These are phyloP conservation scores for Chaetomium cochliodes DNA, from an alignment of 495 filamentous ascomycete species.

Conservation along the genomic window DNA sequence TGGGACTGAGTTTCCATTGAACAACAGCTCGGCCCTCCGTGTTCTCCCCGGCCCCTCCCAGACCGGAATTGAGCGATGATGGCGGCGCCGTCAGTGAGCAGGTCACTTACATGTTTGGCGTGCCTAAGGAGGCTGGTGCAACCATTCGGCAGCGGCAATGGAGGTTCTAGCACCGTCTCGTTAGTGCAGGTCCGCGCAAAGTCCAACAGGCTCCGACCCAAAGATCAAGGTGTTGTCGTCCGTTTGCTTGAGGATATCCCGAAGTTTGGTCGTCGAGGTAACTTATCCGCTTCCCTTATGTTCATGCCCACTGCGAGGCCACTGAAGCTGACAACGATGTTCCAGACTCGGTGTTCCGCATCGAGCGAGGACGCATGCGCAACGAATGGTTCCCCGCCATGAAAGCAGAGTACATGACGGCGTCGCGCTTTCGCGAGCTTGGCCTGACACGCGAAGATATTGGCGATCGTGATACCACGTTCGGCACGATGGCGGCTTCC, in stretches of 20 bases:
- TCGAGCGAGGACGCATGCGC: slow-evolving; percentile 49
- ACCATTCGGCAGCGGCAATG: slow-evolving; percentile 23
- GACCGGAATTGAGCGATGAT: slow-evolving; percentile 6
- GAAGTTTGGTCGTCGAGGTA: slow-evolving; percentile 60
- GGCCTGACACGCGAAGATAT: slow-evolving; percentile 42
- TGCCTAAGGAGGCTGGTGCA: slow-evolving; percentile 33
- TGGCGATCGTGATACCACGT: slow-evolving; percentile 44
- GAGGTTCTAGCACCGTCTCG: slow-evolving; percentile 12
- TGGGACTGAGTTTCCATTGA: not conserved
- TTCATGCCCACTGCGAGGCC: not conserved
- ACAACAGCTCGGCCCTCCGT: not conserved
- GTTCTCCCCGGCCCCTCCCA: not conserved
- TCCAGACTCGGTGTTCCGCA: slow-evolving; percentile 46
- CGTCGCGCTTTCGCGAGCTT: slow-evolving; percentile 40
- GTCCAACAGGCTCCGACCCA: slow-evolving; percentile 27
- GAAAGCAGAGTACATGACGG: slow-evolving; percentile 49
- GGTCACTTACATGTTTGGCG: slow-evolving; percentile 33
- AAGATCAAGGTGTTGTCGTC: slow-evolving; percentile 54
- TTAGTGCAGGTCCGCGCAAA: slow-evolving; percentile 34
- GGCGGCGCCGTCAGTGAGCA: slow-evolving; percentile 28
- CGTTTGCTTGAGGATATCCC: slow-evolving; percentile 59
- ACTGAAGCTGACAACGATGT: slow-evolving; percentile 5
- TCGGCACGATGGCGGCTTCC: slow-evolving; percentile 25
- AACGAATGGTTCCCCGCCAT: slow-evolving; percentile 47
- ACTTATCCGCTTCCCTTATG: not conserved